These are phyloP conservation scores for Candida dajiaensis DNA, from an alignment of 805 yeast species.

Conservation along the genomic window DNA sequence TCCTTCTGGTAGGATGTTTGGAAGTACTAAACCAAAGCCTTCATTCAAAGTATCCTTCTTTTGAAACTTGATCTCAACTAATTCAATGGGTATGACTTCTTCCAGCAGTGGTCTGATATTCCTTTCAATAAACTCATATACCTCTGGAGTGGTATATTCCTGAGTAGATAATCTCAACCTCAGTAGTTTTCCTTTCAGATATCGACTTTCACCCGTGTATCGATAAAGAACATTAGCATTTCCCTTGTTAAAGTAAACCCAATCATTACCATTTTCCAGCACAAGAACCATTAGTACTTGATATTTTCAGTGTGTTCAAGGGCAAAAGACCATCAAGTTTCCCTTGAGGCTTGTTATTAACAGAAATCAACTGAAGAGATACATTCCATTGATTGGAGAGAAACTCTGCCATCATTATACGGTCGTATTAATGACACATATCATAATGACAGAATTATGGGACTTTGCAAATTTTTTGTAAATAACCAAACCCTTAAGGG, in stretches of 20 bases:
- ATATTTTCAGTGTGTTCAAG: too few relatives aligned
- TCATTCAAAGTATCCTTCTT: conserved; percentile 25
- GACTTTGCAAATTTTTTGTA: too few relatives aligned
- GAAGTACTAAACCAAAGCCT: conserved; percentile 37
- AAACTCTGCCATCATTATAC: neutral
- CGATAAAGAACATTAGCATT: conserved; percentile 42
- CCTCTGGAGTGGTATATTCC: conserved; percentile 8
- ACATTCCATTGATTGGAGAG: neutral
- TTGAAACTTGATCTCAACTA: conserved; percentile 11
- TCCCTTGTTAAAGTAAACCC: conserved; percentile 44
- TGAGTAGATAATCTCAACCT: conserved; percentile 26
- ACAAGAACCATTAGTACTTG: neutral
- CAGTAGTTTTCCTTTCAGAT: conserved; percentile 26
- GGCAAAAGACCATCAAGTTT: too few relatives aligned
- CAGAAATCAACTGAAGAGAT: too few relatives aligned
- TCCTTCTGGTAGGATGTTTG: conserved; percentile 33
- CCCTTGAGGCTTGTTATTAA: too few relatives aligned
- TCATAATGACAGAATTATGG: neutral
- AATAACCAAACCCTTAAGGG: too few relatives aligned
- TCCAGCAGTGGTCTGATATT: conserved; percentile 19
- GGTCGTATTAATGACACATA: neutral
- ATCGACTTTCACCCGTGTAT: conserved; percentile 32
- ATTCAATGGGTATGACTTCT: conserved; percentile 22
- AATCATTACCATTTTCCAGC: conserved; percentile 14
- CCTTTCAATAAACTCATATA: conserved; percentile 9